Conservation (phyloP, 768 basidiomycete genomes). For the Suillus tomentosus region DNA sequence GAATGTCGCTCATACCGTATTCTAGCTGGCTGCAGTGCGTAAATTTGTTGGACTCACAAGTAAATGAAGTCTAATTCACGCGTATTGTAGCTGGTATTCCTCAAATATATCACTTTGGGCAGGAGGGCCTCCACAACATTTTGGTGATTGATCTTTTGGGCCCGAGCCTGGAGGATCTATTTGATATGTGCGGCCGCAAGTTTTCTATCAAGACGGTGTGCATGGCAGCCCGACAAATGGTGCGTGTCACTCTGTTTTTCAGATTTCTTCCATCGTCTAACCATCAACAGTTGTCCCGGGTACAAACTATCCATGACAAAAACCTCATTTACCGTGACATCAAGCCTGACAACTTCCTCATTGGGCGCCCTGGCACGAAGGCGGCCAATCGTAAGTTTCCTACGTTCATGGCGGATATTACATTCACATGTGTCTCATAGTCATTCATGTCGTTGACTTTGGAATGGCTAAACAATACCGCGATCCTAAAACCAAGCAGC, state of each 20-base stretch:
- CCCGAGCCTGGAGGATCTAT: constrained; percentile 94
- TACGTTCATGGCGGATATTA: constrained; percentile 7
- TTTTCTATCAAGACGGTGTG: constrained; percentile 98
- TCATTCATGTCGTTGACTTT: constrained; percentile 95
- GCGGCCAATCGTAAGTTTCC: constrained; percentile 65
- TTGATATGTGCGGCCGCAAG: constrained; percentile 98
- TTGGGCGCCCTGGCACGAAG: constrained; percentile 93
- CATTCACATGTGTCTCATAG: constrained; percentile 35
- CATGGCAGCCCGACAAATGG: constrained; percentile 99
- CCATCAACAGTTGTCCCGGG: constrained; percentile 74
- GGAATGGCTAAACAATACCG: constrained; percentile 99
- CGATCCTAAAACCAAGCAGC: constrained; percentile 98
- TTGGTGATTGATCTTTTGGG: constrained; percentile 98
- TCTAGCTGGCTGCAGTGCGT: constrained; percentile 86
- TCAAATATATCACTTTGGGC: constrained; percentile 99
- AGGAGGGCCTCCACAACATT: constrained; percentile 98
- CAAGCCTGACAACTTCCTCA: constrained; percentile 99
- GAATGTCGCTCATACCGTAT: constrained; percentile 98
- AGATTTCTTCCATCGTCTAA: constrained; percentile 14
- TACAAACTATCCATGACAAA: constrained; percentile 99
- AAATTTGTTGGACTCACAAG: constrained; percentile 12
- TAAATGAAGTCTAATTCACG: constrained; percentile 16
- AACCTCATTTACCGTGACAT: constrained; percentile 99
- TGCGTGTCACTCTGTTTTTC: constrained; percentile 33
- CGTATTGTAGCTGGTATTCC: constrained; percentile 82